Evolutionary conservation across 23 red algal genomes (phyloP).

Genomic region (Pyropia haitanensis): DNA sequence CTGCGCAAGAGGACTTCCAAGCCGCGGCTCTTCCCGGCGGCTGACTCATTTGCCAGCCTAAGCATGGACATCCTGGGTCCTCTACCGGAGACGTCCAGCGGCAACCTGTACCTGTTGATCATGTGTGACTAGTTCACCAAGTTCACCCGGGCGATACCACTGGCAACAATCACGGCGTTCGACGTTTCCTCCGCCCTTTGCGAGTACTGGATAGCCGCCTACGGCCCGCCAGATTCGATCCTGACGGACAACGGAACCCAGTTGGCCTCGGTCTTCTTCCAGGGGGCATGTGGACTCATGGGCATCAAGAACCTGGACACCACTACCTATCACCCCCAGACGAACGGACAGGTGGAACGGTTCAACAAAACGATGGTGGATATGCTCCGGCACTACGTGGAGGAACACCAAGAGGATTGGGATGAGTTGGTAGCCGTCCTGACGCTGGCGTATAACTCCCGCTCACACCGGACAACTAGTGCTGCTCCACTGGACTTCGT

Average conservation of each 20-base stretch:
- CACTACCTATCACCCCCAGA: conserved; percentile 4
- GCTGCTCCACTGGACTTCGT: no score
- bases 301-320: neutral
- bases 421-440: neutral
- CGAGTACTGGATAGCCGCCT: neutral
- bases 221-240: no score
- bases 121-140: conserved; percentile 2
- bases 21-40: no score
- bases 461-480: no score
- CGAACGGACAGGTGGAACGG: conserved; percentile 11
- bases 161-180: neutral
- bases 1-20: no score
- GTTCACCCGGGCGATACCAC: neutral
- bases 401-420: neutral
- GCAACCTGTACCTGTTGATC: conserved; percentile 3
- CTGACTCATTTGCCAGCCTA: no score
- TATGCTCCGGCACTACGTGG: conserved; percentile 4
- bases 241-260: neutral
- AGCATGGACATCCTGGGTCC: conserved; percentile 5
- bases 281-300: neutral
- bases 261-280: conserved; percentile 3
- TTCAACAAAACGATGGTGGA: conserved; percentile 1
- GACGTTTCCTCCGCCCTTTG: neutral
- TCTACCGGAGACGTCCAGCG: neutral
- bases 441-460: neutral